Evolutionary conservation across 805 yeast species (phyloP).

Genomic region (Jamesozyma hellenica): DNA sequence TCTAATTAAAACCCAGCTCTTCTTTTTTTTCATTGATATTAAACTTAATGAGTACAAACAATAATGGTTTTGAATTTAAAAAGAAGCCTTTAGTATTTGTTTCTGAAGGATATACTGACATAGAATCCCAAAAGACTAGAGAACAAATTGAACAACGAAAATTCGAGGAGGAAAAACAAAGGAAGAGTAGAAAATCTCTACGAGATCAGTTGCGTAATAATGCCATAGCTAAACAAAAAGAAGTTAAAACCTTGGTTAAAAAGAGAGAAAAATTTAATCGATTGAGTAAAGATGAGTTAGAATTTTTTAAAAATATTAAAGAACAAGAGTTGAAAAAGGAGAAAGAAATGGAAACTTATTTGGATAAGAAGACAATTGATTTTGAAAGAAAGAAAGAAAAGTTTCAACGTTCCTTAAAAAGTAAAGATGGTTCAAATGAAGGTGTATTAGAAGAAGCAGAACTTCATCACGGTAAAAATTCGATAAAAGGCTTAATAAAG

Average conservation of each 20-base stretch:
- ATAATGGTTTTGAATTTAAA: background rate
- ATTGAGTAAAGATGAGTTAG: constrained; percentile 18
- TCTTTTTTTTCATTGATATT: too few relatives aligned
- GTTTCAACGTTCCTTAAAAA: background rate
- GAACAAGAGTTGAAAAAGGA: constrained; percentile 6
- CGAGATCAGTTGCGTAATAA: constrained; percentile 23
- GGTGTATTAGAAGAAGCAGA: background rate
- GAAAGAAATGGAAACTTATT: constrained; percentile 4
- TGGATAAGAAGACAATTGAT: constrained; percentile 1
- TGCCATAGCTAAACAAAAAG: constrained; percentile 22
- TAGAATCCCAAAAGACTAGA: constrained; percentile 14
- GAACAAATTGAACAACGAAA: constrained; percentile 16
- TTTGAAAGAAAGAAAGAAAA: constrained; percentile 6
- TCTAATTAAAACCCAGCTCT: too few relatives aligned
- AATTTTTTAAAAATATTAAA: constrained; percentile 9
- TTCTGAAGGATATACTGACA: constrained; percentile 23
- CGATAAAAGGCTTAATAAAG: background rate
- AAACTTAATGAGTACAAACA: background rate
- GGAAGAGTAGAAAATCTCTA: constrained; percentile 21
- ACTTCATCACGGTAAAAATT: background rate
- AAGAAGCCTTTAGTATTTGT: constrained; percentile 17
- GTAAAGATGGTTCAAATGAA: background rate
- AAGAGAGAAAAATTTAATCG: constrained; percentile 25
- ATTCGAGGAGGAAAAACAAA: constrained; percentile 16
- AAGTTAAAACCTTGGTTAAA: constrained; percentile 15